phyloP scores from a whole-genome alignment of 2,329 filamentous ascomycete genomes.

The Blastomyces gilchristii region DNA sequence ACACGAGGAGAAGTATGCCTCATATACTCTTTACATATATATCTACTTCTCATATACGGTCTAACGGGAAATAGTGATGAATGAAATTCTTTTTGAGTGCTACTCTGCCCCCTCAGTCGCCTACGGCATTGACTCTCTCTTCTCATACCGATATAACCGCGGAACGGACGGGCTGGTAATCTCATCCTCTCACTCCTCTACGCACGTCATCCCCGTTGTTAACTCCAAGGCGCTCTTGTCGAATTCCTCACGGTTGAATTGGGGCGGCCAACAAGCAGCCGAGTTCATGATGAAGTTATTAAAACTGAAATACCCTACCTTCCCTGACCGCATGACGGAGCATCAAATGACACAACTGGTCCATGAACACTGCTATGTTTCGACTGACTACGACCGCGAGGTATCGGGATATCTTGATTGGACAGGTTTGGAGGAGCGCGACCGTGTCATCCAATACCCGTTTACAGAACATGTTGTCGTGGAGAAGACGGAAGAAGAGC shows the following conservation, averaged over 20 bases:
- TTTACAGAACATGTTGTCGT: slow-evolving; percentile 82
- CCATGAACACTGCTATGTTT: slow-evolving; percentile 80
- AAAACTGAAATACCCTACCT: slow-evolving; percentile 80
- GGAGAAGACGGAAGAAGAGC: slow-evolving; percentile 89
- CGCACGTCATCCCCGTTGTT: slow-evolving; percentile 87
- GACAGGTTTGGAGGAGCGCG: slow-evolving; percentile 81
- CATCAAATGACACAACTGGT: slow-evolving; percentile 83
- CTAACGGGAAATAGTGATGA: slow-evolving; percentile 61
- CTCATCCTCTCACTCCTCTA: slow-evolving; percentile 85
- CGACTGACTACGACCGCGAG: slow-evolving; percentile 71
- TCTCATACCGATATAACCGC: slow-evolving; percentile 87
- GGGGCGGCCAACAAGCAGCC: slow-evolving; percentile 81
- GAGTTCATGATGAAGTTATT: slow-evolving; percentile 89
- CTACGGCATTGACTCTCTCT: slow-evolving; percentile 92
- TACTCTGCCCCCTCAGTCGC: slow-evolving; percentile 83
- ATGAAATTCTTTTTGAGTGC: slow-evolving; percentile 92
- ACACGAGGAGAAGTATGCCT: slow-evolving; percentile 71
- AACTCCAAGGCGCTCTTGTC: slow-evolving; percentile 73
- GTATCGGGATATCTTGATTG: slow-evolving; percentile 71
- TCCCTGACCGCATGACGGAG: slow-evolving; percentile 73
- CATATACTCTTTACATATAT: neutral
- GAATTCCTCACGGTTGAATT: slow-evolving; percentile 83
- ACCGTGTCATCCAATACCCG: slow-evolving; percentile 83
- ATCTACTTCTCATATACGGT: neutral
- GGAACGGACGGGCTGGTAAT: slow-evolving; percentile 80